Percentiles rank a stretch among this genome's conserved stretches.
These are phyloP conservation scores for Trametes hirsuta DNA, from an alignment of 1,284 basidiomycete species.

Conservation along the genomic window DNA sequence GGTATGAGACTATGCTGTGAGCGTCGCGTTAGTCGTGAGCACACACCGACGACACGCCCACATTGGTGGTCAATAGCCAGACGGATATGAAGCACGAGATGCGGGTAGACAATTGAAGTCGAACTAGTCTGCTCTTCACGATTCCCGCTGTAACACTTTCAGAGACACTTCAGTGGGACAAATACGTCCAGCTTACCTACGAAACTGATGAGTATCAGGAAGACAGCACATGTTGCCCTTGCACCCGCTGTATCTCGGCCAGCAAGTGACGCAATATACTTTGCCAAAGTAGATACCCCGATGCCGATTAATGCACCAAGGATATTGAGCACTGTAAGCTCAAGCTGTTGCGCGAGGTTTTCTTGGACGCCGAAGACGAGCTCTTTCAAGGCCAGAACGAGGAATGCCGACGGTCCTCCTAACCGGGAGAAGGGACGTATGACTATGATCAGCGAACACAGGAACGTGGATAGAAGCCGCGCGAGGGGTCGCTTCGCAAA, in stretches of 20 bases:
- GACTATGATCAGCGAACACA: slow-evolving; percentile 46
- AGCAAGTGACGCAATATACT: slow-evolving; percentile 39
- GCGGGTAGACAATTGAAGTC: slow-evolving; percentile 47
- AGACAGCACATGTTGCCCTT: slow-evolving; percentile 43
- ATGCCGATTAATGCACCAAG: slow-evolving; percentile 47
- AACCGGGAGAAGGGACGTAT: slow-evolving; percentile 45
- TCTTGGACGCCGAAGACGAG: slow-evolving; percentile 52
- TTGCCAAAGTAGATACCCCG: slow-evolving; percentile 46
- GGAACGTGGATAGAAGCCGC: slow-evolving; percentile 47
- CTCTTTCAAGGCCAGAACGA: slow-evolving; percentile 50
- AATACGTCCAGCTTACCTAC: slow-evolving; percentile 35
- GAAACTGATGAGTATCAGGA: slow-evolving; percentile 46
- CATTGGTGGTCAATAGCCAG: slow-evolving; percentile 48
- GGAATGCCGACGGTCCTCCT: slow-evolving; percentile 47
- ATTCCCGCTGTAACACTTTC: slow-evolving; percentile 41
- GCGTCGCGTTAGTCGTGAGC: background rate
- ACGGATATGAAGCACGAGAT: slow-evolving; percentile 52
- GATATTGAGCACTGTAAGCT: slow-evolving; percentile 48
- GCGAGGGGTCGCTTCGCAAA: slow-evolving; percentile 43
- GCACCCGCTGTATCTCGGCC: slow-evolving; percentile 34
- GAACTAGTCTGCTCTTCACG: slow-evolving; percentile 49
- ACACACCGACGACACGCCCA: slow-evolving; percentile 37
- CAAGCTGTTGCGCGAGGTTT: slow-evolving; percentile 52
- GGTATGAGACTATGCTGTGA: background rate
- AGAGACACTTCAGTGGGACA: background rate